Conservation (phyloP, 2,329 filamentous ascomycete genomes). For the Trichoderma koningiopsis region DNA sequence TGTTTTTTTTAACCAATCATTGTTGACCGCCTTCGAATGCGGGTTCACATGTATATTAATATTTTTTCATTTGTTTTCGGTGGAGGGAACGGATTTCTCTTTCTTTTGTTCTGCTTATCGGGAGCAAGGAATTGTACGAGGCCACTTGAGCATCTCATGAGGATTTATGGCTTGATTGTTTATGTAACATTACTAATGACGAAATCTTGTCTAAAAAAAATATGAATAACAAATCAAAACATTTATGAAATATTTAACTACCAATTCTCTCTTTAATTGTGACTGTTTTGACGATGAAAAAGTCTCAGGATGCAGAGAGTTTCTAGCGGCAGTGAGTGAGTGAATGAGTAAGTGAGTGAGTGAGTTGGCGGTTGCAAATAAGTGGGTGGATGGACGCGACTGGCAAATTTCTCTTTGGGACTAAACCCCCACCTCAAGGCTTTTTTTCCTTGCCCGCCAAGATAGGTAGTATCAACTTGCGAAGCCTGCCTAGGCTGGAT, state of each 20-base stretch:
- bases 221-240: background rate
- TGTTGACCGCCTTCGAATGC: background rate
- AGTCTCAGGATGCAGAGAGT: background rate
- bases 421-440: background rate
- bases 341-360: background rate
- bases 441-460: background rate
- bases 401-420: background rate
- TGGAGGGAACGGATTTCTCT: background rate
- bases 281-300: background rate
- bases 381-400: constrained; percentile 16
- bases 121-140: constrained; percentile 9
- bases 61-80: constrained; percentile 8
- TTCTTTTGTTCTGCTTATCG: background rate
- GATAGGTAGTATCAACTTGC: background rate
- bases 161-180: constrained; percentile 12
- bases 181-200: constrained; percentile 8
- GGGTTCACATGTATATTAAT: constrained; percentile 13
- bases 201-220: constrained; percentile 6
- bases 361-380: background rate
- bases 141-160: constrained; percentile 14
- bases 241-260: background rate
- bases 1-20: background rate
- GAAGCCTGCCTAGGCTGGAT: background rate
- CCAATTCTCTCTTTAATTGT: no score
- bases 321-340: background rate